Conservation (phyloP, 495 filamentous ascomycete genomes). For the Xylaria curta region DNA sequence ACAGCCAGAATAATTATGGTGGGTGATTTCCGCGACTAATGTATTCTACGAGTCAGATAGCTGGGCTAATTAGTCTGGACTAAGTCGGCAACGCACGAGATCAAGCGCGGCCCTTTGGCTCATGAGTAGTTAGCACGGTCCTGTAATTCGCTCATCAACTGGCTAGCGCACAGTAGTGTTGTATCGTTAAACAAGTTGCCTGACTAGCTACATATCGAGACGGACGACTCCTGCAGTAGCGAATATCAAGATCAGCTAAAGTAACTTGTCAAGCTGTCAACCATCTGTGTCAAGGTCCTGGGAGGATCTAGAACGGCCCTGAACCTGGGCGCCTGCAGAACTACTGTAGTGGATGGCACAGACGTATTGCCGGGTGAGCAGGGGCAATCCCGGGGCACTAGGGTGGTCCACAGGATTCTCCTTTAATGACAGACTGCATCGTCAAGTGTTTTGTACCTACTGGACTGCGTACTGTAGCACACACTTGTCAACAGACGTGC, state of each 20-base stretch:
- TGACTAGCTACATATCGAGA: constrained; percentile 19
- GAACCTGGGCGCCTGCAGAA: constrained; percentile 8
- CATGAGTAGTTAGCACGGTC: constrained; percentile 7
- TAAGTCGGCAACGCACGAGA: background rate
- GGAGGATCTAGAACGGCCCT: constrained; percentile 23
- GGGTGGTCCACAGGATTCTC: constrained; percentile 7
- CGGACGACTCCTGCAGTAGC: constrained; percentile 22
- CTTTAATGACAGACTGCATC: constrained; percentile 20
- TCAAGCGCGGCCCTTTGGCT: background rate
- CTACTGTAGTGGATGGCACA: background rate
- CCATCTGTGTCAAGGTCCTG: background rate
- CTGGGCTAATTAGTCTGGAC: constrained; percentile 5
- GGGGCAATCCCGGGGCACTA: constrained; percentile 9
- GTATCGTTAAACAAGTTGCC: background rate
- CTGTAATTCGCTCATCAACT: background rate
- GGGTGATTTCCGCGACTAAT: background rate
- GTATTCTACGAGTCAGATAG: background rate
- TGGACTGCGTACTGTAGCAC: background rate
- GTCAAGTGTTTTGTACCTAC: constrained; percentile 15
- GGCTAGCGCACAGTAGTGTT: background rate
- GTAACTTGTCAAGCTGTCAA: constrained; percentile 24
- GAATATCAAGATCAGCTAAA: constrained; percentile 14
- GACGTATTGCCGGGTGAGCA: constrained; percentile 19
- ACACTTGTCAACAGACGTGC: background rate
- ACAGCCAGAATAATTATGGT: constrained; percentile 11